A percentile compares a stretch with the other conserved stretches of the same genome.
These are phyloP conservation scores for Henningerozyma blattae DNA, from an alignment of 805 yeast species.

Conservation along the genomic window DNA sequence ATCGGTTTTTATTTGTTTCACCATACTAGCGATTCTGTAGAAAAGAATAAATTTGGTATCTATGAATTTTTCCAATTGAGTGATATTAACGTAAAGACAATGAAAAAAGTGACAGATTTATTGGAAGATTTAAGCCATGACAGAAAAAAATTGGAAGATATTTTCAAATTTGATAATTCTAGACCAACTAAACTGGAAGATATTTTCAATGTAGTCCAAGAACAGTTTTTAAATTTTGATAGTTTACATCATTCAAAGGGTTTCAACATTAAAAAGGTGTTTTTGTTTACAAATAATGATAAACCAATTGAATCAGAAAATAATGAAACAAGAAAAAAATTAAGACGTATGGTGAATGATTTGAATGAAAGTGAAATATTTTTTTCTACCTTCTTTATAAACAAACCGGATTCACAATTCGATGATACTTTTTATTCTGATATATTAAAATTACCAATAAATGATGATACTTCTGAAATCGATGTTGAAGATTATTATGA, in stretches of 20 bases:
- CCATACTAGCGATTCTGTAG: conserved; percentile 28
- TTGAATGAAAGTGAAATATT: conserved; percentile 40
- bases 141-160: conserved; percentile 16
- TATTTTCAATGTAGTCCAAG: conserved; percentile 40
- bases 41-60: conserved; percentile 28
- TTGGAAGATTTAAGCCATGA: conserved; percentile 31
- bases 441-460: conserved; percentile 25
- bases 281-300: conserved; percentile 69
- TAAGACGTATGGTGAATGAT: conserved; percentile 50
- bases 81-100: conserved; percentile 43
- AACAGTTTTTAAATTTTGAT: conserved; percentile 37
- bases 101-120: conserved; percentile 43
- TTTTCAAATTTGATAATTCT: conserved; percentile 21
- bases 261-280: conserved; percentile 46
- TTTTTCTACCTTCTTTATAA: conserved; percentile 54
- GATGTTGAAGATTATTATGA: neutral
- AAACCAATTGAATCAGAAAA: conserved; percentile 40
- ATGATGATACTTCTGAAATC: conserved; percentile 6
- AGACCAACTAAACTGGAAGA: conserved; percentile 23
- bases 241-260: conserved; percentile 25
- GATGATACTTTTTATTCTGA: conserved; percentile 40
- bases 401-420: conserved; percentile 27
- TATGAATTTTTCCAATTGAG: conserved; percentile 38
- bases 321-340: conserved; percentile 29
- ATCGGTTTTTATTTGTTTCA: conserved; percentile 61